Base-by-base conservation (phyloP, 306 rosid species). In the Ormosia emarginata region DNA sequence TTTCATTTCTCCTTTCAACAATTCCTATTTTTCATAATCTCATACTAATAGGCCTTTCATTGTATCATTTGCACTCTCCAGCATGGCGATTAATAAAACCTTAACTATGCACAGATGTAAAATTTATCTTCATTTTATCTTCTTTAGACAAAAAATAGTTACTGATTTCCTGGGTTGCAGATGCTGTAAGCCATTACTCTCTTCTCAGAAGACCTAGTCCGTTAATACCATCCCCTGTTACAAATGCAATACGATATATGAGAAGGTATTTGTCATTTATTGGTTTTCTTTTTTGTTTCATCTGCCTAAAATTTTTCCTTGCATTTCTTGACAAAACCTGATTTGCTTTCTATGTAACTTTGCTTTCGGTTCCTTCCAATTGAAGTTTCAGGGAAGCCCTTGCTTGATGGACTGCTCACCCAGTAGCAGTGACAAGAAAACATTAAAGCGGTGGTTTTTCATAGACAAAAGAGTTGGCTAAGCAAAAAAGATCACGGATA, bases 381-480 rank as follows among this genome's bases (percentile, higher is more conserved):
- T 41, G 61, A 87, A 89, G 86, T 63, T 90, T 87, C 84, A 87
- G 82, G 87, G 93, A 75, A 88, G 72, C 79, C 79, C 4, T 55
- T 74, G 85, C 90, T 91, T 89, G 91, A 93, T 94, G 97, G 94
- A 94, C 90, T 83, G 88, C 91, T 84, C 84, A 76, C 89, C 88
- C 76, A 89, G 69, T 80, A 91, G 91, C 85, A 79, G 89, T 88
- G 97, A 90, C 91, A 91, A 90, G 77, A 91, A 88, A 83, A 89
- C 97, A 56, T 77, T 93, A 88, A 95, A 93, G 89, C 86, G 92
- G 87, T 93, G 99, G 99, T 93, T 93, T 78, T 95, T 95, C 90
- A 91, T 92, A 13, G 99, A 95, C 86, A 91, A 95, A 58, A 90
- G 92, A 78, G 97, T 93, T 62, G 99, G 99, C 77, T 95, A 75